These are phyloP conservation scores for Wickerhamiella australiensis DNA, from an alignment of 805 yeast genomes.

Conservation along the genomic window DNA sequence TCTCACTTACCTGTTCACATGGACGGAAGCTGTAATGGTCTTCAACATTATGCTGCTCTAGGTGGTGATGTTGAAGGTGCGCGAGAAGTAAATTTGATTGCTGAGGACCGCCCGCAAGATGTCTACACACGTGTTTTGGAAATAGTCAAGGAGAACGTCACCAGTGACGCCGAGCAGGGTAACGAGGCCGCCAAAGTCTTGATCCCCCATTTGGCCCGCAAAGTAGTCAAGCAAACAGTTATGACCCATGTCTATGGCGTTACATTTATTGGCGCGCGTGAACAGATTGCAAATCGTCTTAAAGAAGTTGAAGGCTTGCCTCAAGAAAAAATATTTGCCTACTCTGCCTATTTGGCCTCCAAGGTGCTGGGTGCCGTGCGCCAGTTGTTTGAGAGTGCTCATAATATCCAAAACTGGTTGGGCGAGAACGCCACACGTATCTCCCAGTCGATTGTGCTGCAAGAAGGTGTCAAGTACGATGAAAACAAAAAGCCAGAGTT, in stretches of 20 bases:
- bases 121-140: constrained; percentile 46
- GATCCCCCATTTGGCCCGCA: constrained; percentile 58
- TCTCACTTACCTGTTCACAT: constrained; percentile 50
- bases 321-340: constrained; percentile 35
- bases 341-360: constrained; percentile 54
- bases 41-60: constrained; percentile 60
- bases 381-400: constrained; percentile 82
- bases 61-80: constrained; percentile 61
- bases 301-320: constrained; percentile 45
- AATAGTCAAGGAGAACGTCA: constrained; percentile 36
- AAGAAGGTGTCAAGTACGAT: constrained; percentile 32
- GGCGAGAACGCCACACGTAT: constrained; percentile 75
- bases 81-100: constrained; percentile 44
- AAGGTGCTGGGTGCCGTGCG: constrained; percentile 76
- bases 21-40: constrained; percentile 58
- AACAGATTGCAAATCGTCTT: constrained; percentile 73
- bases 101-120: constrained; percentile 48
- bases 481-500: constrained; percentile 42
- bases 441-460: constrained; percentile 62
- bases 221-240: constrained; percentile 90
- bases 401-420: constrained; percentile 91
- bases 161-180: constrained; percentile 33
- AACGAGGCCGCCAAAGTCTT: constrained; percentile 31
- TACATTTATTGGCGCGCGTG: constrained; percentile 83
- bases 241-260: constrained; percentile 99